Evolutionary conservation across 2,329 filamentous ascomycete genomes (phyloP).

Genomic region (Ceratocystis ficicola): DNA sequence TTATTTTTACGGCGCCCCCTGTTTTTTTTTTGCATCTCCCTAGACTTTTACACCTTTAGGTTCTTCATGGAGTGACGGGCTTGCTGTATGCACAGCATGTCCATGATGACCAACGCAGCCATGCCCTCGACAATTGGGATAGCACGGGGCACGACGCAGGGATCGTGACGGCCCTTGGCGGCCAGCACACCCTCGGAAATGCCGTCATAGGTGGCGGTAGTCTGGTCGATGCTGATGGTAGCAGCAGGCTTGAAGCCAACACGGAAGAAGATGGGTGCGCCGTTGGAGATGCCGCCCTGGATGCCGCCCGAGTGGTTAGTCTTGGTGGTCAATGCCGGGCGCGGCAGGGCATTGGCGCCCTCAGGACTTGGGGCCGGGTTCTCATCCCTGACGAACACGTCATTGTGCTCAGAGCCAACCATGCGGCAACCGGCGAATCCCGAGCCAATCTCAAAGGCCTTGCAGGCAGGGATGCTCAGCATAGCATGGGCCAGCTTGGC

Average conservation of each 20-base stretch:
- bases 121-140: conserved; percentile 86
- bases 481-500: conserved; percentile 85
- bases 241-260: conserved; percentile 91
- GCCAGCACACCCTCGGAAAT: conserved; percentile 60
- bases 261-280: conserved; percentile 85
- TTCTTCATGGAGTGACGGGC: conserved; percentile 33
- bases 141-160: conserved; percentile 79
- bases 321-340: conserved; percentile 60
- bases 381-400: conserved; percentile 53
- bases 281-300: conserved; percentile 91
- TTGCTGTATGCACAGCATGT: conserved; percentile 75
- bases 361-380: conserved; percentile 33
- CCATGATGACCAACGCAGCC: conserved; percentile 77
- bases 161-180: conserved; percentile 89
- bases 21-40: conserved; percentile 6
- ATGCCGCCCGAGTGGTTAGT: conserved; percentile 94
- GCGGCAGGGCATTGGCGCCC: conserved; percentile 35
- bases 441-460: conserved; percentile 90
- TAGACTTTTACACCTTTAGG: conserved; percentile 20
- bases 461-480: conserved; percentile 87
- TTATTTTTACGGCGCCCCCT: not conserved
- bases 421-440: conserved; percentile 82
- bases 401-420: conserved; percentile 83
- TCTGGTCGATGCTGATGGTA: conserved; percentile 82
- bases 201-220: conserved; percentile 68